Evolutionary conservation across 352 stramenopile species (phyloP).

Genomic region (Thalassiosira mediterranea): DNA sequence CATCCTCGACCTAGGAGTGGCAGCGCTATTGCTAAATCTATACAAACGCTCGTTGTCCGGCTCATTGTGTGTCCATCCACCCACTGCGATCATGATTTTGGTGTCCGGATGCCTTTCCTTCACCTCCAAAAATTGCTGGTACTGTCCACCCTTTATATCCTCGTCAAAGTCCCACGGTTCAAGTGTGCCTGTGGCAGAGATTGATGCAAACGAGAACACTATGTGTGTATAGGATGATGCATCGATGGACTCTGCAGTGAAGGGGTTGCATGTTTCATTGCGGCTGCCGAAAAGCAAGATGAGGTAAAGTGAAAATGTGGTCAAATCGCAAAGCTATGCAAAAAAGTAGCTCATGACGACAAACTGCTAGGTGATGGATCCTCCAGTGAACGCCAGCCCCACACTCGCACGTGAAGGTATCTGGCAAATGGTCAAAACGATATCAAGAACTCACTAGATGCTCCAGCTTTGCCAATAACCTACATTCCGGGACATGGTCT

Average conservation of each 20-base stretch:
- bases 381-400: too few species aligned
- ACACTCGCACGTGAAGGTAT: not conserved
- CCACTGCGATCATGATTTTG: constrained; percentile 54
- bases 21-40: constrained; percentile 49
- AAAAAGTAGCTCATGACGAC: too few species aligned
- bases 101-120: constrained; percentile 48
- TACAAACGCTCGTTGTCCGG: constrained; percentile 58
- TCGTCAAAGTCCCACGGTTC: constrained; percentile 58
- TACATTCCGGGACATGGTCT: constrained; percentile 58
- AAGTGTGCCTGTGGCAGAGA: constrained; percentile 40
- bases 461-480: constrained; percentile 69
- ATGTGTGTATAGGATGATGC: constrained; percentile 64
- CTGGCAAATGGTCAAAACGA: not conserved
- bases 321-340: too few species aligned
- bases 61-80: constrained; percentile 63
- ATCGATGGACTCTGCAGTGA: constrained; percentile 54
- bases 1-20: constrained; percentile 41
- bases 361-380: too few species aligned
- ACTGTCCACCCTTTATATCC: constrained; percentile 49
- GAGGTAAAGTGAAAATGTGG: too few species aligned
- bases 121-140: constrained; percentile 48
- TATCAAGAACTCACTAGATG: constrained; percentile 39
- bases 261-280: constrained; percentile 55
- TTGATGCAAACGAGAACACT: constrained; percentile 63
- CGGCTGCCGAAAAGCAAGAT: constrained; percentile 22